Base-by-base conservation (phyloP, 2,329 filamentous ascomycete genomes). In the Alternaria sp. region DNA sequence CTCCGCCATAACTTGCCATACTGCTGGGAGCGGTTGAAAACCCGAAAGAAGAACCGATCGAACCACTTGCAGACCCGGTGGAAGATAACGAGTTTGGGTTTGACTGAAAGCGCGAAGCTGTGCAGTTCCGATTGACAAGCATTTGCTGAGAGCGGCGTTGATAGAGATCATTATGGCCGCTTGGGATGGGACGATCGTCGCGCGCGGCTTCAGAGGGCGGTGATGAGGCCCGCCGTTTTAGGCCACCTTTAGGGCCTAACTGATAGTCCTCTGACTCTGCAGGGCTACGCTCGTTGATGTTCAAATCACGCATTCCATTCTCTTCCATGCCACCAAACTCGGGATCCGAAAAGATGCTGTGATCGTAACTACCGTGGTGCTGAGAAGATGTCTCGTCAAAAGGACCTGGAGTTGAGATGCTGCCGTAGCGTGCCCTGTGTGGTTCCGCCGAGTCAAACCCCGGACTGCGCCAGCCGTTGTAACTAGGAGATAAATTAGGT, bases 151-250 rank as follows among this genome's bases (percentile, higher is more conserved):
- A 83, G 56, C 84, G 81, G 54, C 85, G 80, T 63, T 85, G 84
- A 54, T 82, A 83, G 48, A 85, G 69, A 67, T 87, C 84, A 31
- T 75, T 77, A 28, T 76, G 71, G 53, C 73, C 78, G 50, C 76
- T 75, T 44, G 78, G 72, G 6, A 79, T 80, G 23, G 78, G 73
- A 40, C 81, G 77, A 62, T 83, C 80, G 49, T 82, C 81, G 46
- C 80, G 78, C 45, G 75, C 69, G 50, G 81, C 81, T 67, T 88
- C 86, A 56, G 83, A 81, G 37, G 86, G 87, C 21, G 87, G 86
- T 53, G 86, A 88, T 13, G 86, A 87, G 60, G 88, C 88, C 57
- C 87, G 82, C 71, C 88, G 81, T 75, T 90, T 90, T 66, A 85
- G 83, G 48, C 86, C 86, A 54, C 83, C 80, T 67, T 80, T 83